Conservation (phyloP, 169 alveolate species). For the Babesia divergens region DNA sequence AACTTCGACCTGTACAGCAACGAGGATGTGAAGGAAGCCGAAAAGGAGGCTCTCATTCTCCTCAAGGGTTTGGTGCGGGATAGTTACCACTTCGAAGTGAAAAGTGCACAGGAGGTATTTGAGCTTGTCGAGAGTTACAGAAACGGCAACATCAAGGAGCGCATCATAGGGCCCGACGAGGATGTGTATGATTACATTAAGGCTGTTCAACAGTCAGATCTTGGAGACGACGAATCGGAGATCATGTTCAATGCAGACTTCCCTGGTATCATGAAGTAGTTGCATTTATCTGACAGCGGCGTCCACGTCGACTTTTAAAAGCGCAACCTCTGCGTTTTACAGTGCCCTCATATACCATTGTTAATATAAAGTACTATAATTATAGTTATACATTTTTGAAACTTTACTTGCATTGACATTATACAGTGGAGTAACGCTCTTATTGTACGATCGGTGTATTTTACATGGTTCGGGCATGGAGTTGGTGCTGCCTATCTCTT, state of each 20-base stretch:
- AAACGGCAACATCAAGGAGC: conserved; percentile 57
- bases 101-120: conserved; percentile 61
- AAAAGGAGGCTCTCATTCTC: conserved; percentile 55
- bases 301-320: too few species aligned
- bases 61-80: conserved; percentile 58
- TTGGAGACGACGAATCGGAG: conserved; percentile 49
- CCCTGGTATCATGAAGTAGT: neutral
- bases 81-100: conserved; percentile 63
- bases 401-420: too few species aligned
- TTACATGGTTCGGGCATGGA: too few species aligned
- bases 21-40: conserved; percentile 82
- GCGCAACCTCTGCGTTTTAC: too few species aligned
- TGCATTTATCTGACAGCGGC: too few species aligned
- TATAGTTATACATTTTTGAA: too few species aligned
- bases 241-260: conserved; percentile 55
- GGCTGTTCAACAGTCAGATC: conserved; percentile 48
- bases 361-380: too few species aligned
- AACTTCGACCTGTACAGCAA: conserved; percentile 72
- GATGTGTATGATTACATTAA: conserved; percentile 45
- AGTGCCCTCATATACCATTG: too few species aligned
- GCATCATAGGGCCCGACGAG: conserved; percentile 66
- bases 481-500: conserved; percentile 72
- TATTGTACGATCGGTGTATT: too few species aligned
- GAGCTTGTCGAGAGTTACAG: conserved; percentile 53
- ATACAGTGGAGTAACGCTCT: too few species aligned